phyloP scores from a whole-genome alignment of 352 stramenopile species.

The Phytophthora chlamydospora region DNA sequence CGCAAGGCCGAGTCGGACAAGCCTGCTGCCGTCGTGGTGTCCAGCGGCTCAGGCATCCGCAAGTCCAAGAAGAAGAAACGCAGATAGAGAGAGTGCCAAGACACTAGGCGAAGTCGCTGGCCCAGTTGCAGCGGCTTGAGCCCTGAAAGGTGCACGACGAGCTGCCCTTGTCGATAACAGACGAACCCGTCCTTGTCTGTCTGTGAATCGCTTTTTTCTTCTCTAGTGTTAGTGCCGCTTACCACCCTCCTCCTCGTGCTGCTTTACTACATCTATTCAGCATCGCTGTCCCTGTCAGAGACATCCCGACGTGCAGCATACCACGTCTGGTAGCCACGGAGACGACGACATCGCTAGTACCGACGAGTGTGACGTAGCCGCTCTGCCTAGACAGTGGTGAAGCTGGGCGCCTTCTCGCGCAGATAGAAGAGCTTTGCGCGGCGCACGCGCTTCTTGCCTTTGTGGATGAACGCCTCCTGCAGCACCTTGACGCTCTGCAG shows the following conservation, averaged over 20 bases:
- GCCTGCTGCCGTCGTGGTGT: constrained; percentile 59
- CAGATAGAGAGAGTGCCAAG: constrained; percentile 53
- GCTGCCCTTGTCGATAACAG: constrained; percentile 22
- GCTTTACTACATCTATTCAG: constrained; percentile 29
- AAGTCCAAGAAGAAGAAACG: constrained; percentile 90
- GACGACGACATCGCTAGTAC: constrained; percentile 3
- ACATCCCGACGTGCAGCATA: not conserved
- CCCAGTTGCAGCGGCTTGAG: constrained; percentile 10
- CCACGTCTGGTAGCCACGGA: not conserved
- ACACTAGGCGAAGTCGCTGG: constrained; percentile 13
- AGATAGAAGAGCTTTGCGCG: constrained; percentile 92
- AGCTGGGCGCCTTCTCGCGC: constrained; percentile 80
- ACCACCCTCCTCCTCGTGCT: constrained; percentile 18
- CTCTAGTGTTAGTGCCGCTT: constrained; percentile 33
- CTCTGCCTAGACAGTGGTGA: constrained; percentile 74
- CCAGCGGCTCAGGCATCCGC: constrained; percentile 66
- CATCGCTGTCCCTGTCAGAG: constrained; percentile 1
- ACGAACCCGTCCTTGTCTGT: constrained; percentile 29
- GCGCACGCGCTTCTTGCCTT: constrained; percentile 91
- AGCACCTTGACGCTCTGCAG: constrained; percentile 89
- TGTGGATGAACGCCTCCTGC: constrained; percentile 91
- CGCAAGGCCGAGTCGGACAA: constrained; percentile 74
- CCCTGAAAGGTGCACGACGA: constrained; percentile 5
- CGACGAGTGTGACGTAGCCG: constrained; percentile 20
- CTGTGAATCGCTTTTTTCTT: constrained; percentile 34